These are phyloP conservation scores for Mucuna pruriens DNA, from an alignment of 306 rosid genomes.

Conservation along the genomic window DNA sequence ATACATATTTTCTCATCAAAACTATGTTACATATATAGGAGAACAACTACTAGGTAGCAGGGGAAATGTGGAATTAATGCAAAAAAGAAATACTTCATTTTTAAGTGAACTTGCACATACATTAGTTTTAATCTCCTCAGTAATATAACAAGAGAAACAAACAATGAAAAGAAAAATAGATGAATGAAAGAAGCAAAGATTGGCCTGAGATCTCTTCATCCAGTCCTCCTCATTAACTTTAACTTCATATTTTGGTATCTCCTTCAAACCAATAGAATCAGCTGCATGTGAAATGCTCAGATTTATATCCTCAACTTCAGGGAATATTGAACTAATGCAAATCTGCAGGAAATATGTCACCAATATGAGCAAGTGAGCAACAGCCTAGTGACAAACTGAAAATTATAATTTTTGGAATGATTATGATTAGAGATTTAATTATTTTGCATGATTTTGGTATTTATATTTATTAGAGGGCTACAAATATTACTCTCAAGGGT, in stretches of 20 bases:
- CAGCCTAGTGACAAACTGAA: neutral
- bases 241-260: too few species aligned
- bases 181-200: too few species aligned
- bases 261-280: too few species aligned
- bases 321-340: too few species aligned
- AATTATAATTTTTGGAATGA: neutral
- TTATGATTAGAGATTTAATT: neutral
- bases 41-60: neutral
- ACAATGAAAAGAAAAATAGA: neutral
- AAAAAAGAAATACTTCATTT: neutral
- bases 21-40: neutral
- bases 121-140: constrained; percentile 6
- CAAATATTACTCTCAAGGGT: too few species aligned
- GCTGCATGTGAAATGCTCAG: too few species aligned
- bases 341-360: constrained; percentile 43
- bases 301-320: too few species aligned
- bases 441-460: neutral
- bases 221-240: too few species aligned
- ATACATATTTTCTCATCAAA: neutral
- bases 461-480: neutral
- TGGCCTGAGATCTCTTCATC: too few species aligned
- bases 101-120: neutral
- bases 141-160: constrained; percentile 4
- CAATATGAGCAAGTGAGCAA: constrained; percentile 27
- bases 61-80: constrained; percentile 1